Evolutionary conservation across 1,284 basidiomycete genomes (phyloP).

Genomic region (Sporisorium exsertum): DNA sequence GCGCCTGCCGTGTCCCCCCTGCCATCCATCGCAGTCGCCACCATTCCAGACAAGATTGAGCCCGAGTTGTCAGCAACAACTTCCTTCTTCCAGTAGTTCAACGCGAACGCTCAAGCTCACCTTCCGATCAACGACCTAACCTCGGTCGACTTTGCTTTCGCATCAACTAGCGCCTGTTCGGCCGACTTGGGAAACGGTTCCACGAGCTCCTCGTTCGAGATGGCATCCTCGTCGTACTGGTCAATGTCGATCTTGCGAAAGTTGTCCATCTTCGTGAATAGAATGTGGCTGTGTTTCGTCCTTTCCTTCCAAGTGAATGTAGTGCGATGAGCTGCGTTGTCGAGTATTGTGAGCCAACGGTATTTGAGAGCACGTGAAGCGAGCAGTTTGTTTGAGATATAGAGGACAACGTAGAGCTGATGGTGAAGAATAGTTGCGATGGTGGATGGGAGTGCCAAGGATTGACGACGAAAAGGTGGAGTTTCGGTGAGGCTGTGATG

Average conservation of each 20-base stretch:
- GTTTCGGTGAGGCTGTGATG: constrained; percentile 4
- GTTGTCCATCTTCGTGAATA: constrained; percentile 32
- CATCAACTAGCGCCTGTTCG: constrained; percentile 79
- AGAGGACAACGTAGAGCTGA: not conserved
- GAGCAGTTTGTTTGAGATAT: not conserved
- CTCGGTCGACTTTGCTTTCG: constrained; percentile 79
- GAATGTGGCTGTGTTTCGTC: not conserved
- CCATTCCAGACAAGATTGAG: not conserved
- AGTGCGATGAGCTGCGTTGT: too few relatives aligned
- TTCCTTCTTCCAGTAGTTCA: too few relatives aligned
- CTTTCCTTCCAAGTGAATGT: too few relatives aligned
- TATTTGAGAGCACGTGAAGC: too few relatives aligned
- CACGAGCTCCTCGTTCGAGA: constrained; percentile 82
- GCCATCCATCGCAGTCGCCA: not conserved
- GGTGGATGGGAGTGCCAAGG: not conserved
- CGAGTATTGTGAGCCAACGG: too few relatives aligned
- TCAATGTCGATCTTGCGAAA: constrained; percentile 97
- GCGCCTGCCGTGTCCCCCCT: constrained; percentile 62
- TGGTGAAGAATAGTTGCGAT: not conserved
- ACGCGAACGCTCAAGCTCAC: constrained; percentile 32
- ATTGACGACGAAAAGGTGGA: not conserved
- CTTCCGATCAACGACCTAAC: constrained; percentile 75
- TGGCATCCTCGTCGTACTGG: constrained; percentile 88
- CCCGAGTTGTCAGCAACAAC: not conserved
- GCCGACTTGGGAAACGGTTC: constrained; percentile 86